Conservation (phyloP, 768 basidiomycete species). For the Phlebiopsis flavidoalba region DNA sequence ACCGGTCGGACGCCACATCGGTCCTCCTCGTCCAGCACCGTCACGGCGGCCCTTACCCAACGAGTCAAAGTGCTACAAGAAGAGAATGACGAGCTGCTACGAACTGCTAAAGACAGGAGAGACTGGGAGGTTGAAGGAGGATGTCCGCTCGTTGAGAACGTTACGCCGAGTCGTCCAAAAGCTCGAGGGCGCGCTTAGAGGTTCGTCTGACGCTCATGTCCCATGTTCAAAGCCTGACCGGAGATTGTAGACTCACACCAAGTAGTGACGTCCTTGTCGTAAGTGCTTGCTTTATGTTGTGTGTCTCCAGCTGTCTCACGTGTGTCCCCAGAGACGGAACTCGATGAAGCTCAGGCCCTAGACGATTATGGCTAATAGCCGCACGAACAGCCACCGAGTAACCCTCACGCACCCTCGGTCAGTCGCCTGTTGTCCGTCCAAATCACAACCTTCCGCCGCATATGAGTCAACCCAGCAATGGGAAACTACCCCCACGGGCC, state of each 20-base stretch:
- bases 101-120: conserved; percentile 68
- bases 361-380: conserved; percentile 43
- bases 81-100: conserved; percentile 85
- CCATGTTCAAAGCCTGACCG: conserved; percentile 50
- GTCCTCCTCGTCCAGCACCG: conserved; percentile 42
- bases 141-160: conserved; percentile 67
- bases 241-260: background rate
- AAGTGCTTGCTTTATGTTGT: conserved; percentile 62
- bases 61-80: conserved; percentile 70
- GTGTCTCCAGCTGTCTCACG: background rate
- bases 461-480: conserved; percentile 11
- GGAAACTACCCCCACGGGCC: conserved; percentile 72
- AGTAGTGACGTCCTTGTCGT: conserved; percentile 51
- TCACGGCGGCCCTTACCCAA: conserved; percentile 71
- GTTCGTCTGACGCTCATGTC: conserved; percentile 33
- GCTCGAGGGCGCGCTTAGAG: conserved; percentile 72
- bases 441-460: conserved; percentile 19
- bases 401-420: conserved; percentile 33
- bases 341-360: conserved; percentile 74
- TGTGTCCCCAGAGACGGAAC: conserved; percentile 50
- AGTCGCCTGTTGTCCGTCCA: conserved; percentile 40
- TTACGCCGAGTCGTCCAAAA: conserved; percentile 55
- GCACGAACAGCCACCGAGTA: conserved; percentile 34
- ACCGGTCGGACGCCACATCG: conserved; percentile 26
- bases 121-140: conserved; percentile 78